Evolutionary conservation across 768 basidiomycete species (phyloP).

Genomic region (Psilocybe cubensis): DNA sequence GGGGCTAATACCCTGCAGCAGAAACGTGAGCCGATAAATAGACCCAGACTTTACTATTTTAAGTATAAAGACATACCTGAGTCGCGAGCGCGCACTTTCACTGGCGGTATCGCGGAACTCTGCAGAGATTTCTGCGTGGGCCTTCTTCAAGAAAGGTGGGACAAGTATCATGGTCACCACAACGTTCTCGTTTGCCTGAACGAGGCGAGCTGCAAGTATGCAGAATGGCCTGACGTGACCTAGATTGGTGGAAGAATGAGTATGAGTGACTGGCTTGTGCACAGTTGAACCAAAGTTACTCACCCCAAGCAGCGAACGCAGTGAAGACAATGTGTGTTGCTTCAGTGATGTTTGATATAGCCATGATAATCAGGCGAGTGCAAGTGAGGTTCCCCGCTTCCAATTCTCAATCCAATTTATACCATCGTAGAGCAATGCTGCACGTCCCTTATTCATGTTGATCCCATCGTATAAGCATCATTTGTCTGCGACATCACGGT

Average conservation of each 20-base stretch:
- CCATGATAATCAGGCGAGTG: background rate
- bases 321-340: slow-evolving; percentile 5
- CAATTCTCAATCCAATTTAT: too few relatives aligned
- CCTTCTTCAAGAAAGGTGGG: slow-evolving; percentile 1
- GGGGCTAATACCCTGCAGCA: background rate
- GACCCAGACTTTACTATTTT: background rate
- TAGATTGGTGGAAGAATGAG: background rate
- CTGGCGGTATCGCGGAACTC: background rate
- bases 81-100: background rate
- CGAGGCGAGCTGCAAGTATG: slow-evolving; percentile 3
- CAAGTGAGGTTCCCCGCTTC: too few relatives aligned
- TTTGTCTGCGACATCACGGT: background rate
- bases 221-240: slow-evolving; percentile 9
- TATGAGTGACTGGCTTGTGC: background rate
- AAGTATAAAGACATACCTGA: slow-evolving; percentile 1
- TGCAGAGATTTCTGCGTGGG: slow-evolving; percentile 1
- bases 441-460: background rate
- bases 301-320: slow-evolving; percentile 10
- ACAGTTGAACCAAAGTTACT: background rate
- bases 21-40: background rate
- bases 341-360: too few relatives aligned
- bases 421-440: too few relatives aligned
- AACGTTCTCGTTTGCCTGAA: slow-evolving; percentile 3
- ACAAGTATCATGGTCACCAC: background rate
- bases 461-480: background rate